Evolutionary conservation across 1,284 basidiomycete genomes (phyloP).

Genomic region (Leccinum subrobustum): DNA sequence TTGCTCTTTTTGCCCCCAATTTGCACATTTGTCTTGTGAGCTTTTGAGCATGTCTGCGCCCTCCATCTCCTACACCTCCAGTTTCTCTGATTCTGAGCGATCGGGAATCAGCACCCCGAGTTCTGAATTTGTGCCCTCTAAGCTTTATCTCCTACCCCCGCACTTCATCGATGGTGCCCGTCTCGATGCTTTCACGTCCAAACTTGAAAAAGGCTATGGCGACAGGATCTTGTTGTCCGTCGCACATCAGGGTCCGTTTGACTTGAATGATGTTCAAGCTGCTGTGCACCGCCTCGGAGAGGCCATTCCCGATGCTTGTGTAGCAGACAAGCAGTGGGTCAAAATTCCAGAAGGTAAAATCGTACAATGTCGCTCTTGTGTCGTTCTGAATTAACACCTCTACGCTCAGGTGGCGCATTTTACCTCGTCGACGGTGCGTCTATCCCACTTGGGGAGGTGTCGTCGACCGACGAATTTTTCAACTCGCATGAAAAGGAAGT

Average conservation of each 20-base stretch:
- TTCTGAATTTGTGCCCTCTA: conserved; percentile 26
- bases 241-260: conserved; percentile 14
- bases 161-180: conserved; percentile 11
- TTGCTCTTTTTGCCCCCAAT: conserved; percentile 9
- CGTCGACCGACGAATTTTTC: conserved; percentile 21
- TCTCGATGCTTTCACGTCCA: conserved; percentile 20
- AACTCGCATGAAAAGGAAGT: conserved; percentile 7
- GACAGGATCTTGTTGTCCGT: conserved; percentile 29
- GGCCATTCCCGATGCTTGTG: conserved; percentile 16
- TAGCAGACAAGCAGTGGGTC: conserved; percentile 16
- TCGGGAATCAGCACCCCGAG: conserved; percentile 29
- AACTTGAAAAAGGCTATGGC: conserved; percentile 30
- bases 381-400: not conserved
- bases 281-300: conserved; percentile 11
- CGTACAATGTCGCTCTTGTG: not conserved
- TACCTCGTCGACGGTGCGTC: conserved; percentile 22
- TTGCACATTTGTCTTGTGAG: not conserved
- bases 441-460: conserved; percentile 7
- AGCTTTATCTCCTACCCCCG: conserved; percentile 26
- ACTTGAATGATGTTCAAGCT: conserved; percentile 7
- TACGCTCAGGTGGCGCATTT: conserved; percentile 13
- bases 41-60: conserved; percentile 20
- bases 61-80: conserved; percentile 15
- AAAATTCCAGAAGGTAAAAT: conserved; percentile 25
- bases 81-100: conserved; percentile 15